These are phyloP conservation scores for Pseudogymnoascus destructans DNA, from an alignment of 2,329 filamentous ascomycete species.

Conservation along the genomic window DNA sequence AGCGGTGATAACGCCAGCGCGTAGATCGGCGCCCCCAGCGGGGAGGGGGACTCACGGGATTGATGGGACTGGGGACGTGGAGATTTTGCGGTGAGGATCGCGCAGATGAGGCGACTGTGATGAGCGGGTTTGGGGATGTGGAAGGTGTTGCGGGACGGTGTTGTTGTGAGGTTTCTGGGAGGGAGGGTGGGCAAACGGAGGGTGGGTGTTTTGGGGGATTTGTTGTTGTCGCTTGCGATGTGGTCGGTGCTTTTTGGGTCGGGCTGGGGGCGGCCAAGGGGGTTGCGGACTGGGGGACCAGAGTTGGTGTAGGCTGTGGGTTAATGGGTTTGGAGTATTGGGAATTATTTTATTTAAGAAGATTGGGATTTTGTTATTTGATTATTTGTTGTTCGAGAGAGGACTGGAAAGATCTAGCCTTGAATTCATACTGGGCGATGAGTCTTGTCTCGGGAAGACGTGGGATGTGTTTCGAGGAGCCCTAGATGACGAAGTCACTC, in stretches of 20 bases:
- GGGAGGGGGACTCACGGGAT: not conserved
- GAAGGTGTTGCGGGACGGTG: not conserved
- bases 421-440: not conserved
- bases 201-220: conserved; percentile 1
- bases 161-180: not conserved
- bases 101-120: not conserved
- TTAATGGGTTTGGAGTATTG: not conserved
- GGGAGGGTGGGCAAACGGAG: conserved; percentile 1
- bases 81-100: not conserved
- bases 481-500: not conserved
- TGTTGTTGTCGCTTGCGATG: conserved; percentile 4
- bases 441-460: not conserved
- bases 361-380: not conserved
- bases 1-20: not conserved
- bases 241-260: conserved; percentile 6
- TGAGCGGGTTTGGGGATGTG: not conserved
- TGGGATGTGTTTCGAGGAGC: not conserved
- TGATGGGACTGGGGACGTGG: not conserved
- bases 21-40: not conserved
- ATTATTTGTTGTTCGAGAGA: not conserved
- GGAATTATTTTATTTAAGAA: not conserved
- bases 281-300: not conserved
- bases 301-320: not conserved
- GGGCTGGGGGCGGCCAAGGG: not conserved
- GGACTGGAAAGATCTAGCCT: not conserved